phyloP scores from a whole-genome alignment of 2,329 filamentous ascomycete genomes.

The Metarhizium guizhouense region DNA sequence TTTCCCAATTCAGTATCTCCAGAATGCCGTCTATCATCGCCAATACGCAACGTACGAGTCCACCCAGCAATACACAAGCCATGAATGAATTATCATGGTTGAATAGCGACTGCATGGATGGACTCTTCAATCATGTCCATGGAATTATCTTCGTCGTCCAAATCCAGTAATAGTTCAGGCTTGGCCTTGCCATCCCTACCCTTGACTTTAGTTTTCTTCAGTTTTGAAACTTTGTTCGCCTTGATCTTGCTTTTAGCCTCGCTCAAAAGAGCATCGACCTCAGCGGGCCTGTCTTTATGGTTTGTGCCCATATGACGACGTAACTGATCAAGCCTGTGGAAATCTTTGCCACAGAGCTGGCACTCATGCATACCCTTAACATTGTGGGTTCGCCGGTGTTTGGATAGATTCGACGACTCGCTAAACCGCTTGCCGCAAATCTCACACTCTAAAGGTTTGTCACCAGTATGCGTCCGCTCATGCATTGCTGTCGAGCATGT shows the following conservation, averaged over 20 bases:
- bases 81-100: neutral
- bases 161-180: neutral
- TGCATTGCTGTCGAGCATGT: slow-evolving; percentile 47
- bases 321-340: slow-evolving; percentile 52
- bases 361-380: slow-evolving; percentile 43
- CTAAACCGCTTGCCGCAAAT: slow-evolving; percentile 51
- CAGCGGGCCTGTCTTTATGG: slow-evolving; percentile 17
- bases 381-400: slow-evolving; percentile 54
- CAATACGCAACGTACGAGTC: no score
- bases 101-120: neutral
- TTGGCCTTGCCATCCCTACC: slow-evolving; percentile 1
- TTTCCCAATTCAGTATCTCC: neutral
- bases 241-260: slow-evolving; percentile 9
- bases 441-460: slow-evolving; percentile 52
- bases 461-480: slow-evolving; percentile 54
- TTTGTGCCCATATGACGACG: slow-evolving; percentile 40
- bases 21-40: neutral
- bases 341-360: slow-evolving; percentile 44
- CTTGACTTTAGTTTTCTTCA: slow-evolving; percentile 5
- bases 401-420: slow-evolving; percentile 58
- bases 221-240: slow-evolving; percentile 7
- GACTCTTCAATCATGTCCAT: slow-evolving; percentile 5
- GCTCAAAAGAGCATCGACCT: slow-evolving; percentile 10
- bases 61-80: neutral
- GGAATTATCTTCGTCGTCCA: slow-evolving; percentile 1